Evolutionary conservation across 2,329 filamentous ascomycete genomes (phyloP), one percentile per base, ranked within the genome.

Genomic region (Pseudocercospora crystallina): DNA sequence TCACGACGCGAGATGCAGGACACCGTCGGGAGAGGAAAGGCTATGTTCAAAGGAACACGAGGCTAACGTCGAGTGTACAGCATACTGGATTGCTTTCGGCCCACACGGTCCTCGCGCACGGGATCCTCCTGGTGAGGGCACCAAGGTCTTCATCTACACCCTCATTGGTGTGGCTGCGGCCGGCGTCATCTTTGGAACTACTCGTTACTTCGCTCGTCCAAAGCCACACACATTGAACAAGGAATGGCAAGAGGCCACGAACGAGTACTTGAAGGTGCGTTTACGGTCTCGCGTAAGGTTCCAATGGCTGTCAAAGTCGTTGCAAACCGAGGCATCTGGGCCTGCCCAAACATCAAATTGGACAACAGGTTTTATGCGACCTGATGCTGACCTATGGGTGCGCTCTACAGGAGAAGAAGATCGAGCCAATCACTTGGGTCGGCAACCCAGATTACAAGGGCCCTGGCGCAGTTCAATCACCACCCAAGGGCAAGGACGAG

Each of bases 21-120:
- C 41, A 47, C 35, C 51, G 45, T 46, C 45, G 46, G 29, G 13
- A 35, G 20, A n/a, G 14, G 26, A 35, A 12, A 17, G 4, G 36
- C 5, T 13, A n/a, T n/a, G n/a, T 15, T 10, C 26, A 12, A 12
- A 7, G 17, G 13, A 8, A 34, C 2, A 17, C 13, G 14, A 42
- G 29, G 51, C 60, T 70, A 49, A 68, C 57, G 26, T 40, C 20
- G 26, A 12, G 26, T 14, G 44, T 33, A 52, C 72, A 99, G 94
- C 94, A 61, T 99, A 97, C 84, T 99, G 89, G 86, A 96, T 99
- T 69, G 91, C 94, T 62, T 99, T 99, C 71, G 94, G 94, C 61
- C 86, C 91, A 69, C 94, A 99, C 76, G 94, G 94, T 52, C 94
- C 94, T 65, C 92, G 94, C 66, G 85, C 92, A 63, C 77, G 80